Evolutionary conservation across 2,329 filamentous ascomycete genomes (phyloP).

Genomic region (Cladosporium sp.): DNA sequence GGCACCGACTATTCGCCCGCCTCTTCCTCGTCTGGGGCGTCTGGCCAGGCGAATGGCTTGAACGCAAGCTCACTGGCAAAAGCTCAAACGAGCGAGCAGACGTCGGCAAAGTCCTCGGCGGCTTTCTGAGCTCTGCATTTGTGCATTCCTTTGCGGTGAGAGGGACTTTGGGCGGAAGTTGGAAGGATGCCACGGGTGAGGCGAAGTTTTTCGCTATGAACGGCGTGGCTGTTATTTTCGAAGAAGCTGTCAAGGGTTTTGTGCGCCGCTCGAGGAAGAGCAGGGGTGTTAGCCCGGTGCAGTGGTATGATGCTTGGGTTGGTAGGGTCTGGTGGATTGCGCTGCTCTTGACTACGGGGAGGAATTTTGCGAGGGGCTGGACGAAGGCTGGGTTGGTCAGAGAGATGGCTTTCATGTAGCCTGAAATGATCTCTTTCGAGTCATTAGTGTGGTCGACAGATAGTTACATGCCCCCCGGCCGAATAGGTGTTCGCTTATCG

Average conservation of each 20-base stretch:
- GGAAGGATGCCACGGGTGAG: slow-evolving; percentile 27
- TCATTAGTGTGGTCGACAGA: not conserved
- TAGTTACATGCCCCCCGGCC: no score
- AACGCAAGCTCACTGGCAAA: slow-evolving; percentile 36
- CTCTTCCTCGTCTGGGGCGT: slow-evolving; percentile 42
- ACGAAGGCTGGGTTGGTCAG: slow-evolving; percentile 9
- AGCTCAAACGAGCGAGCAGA: slow-evolving; percentile 31
- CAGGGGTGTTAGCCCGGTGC: slow-evolving; percentile 14
- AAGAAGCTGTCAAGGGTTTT: slow-evolving; percentile 21
- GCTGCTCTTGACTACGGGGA: slow-evolving; percentile 34
- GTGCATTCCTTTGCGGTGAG: slow-evolving; percentile 38
- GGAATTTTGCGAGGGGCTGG: slow-evolving; percentile 21
- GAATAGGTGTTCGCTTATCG: no score
- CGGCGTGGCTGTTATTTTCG: slow-evolving; percentile 25
- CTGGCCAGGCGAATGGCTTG: slow-evolving; percentile 40
- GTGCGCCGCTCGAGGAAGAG: slow-evolving; percentile 19
- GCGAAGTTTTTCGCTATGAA: slow-evolving; percentile 29
- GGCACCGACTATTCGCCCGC: slow-evolving; percentile 40
- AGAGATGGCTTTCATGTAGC: slow-evolving; percentile 9
- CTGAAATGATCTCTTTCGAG: not conserved
- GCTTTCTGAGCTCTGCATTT: slow-evolving; percentile 36
- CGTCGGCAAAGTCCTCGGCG: slow-evolving; percentile 39
- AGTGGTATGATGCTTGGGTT: slow-evolving; percentile 29
- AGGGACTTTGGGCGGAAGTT: slow-evolving; percentile 34
- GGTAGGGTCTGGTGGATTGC: slow-evolving; percentile 38